Base-by-base conservation (phyloP, 2,329 filamentous ascomycete genomes). In the Blastomyces gilchristii region DNA sequence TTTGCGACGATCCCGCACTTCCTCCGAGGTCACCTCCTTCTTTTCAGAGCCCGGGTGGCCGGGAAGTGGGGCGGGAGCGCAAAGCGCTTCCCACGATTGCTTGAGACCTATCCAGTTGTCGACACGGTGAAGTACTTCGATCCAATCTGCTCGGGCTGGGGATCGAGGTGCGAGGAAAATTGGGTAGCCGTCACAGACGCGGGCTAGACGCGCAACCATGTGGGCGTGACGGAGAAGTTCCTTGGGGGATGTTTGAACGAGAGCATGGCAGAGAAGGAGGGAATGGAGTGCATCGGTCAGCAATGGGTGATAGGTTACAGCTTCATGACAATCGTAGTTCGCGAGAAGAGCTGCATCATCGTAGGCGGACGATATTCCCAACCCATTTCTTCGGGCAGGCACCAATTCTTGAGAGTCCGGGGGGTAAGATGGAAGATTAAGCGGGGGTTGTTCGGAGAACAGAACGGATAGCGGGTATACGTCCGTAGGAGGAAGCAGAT, bases 151-250 rank as follows among this genome's bases (percentile, higher is more conserved):
- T 60, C 89, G 85, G 1, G 88, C 86, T 0, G 88, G 86, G 3
- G 85, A 88, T 59, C 87, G 81, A 31, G 87, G 85, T 0, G 86
- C 81, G 66, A 91, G 85, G 71, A 95, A 93, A 58, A 93, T 83
- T 0, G 90, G 90, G 68, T 90, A 92, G 3, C 89, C 90, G 69
- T 94, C 88, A 58, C 85, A 86, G 31, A 94, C 81, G 25, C 89
- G 83, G 4, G 85, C 82, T 1, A 94, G 80, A 5, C 90, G 85
- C 18, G 90, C 88, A 4, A 88, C 90, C 82, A 92, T 94, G 77
- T 91, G 82, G 0, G 89, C 89, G 71, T 94, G 89, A 45, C 90
- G 88, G 59, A 86, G 83, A 43, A 92, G 82, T 72, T 94, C 90
- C 68, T 88, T 90, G 12, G 84, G 74, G 0, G 89, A 88, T 0